A percentile compares a stretch with the other conserved stretches of the same genome.
These are phyloP conservation scores for Phytophthora podocarpi DNA, from an alignment of 352 stramenopile species.

Conservation along the genomic window DNA sequence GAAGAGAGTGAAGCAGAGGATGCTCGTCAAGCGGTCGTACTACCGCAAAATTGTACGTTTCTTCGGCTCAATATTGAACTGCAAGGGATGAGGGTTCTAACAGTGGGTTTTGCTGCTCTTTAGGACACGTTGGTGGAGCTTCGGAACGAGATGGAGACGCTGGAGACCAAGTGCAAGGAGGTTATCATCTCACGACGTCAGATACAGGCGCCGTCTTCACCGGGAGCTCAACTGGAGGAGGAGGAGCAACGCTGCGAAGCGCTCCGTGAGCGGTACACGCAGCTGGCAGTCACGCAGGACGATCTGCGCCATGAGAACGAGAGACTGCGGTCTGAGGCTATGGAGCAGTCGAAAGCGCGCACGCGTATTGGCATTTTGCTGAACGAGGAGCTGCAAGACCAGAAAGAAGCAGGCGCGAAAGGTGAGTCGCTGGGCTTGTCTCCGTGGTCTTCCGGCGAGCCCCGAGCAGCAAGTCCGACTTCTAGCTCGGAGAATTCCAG, in stretches of 20 bases:
- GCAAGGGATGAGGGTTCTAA: no score
- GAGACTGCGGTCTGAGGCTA: conserved; percentile 43
- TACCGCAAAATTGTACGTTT: conserved; percentile 75
- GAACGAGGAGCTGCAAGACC: conserved; percentile 59
- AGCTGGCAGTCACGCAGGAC: conserved; percentile 60
- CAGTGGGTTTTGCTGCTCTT: background rate
- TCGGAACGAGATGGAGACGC: conserved; percentile 46
- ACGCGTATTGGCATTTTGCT: conserved; percentile 64
- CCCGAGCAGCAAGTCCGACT: background rate
- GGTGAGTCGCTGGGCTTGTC: conserved; percentile 16
- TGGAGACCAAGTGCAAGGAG: conserved; percentile 54
- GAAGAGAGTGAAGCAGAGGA: conserved; percentile 71
- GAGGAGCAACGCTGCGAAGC: conserved; percentile 36
- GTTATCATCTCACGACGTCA: conserved; percentile 37
- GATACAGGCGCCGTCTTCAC: conserved; percentile 12
- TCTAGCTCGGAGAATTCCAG: background rate
- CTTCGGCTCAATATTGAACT: no score
- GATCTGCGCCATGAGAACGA: conserved; percentile 67
- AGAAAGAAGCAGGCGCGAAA: conserved; percentile 26
- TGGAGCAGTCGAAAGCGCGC: conserved; percentile 63
- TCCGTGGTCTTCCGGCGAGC: background rate
- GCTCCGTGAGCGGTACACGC: conserved; percentile 53
- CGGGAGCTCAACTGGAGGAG: background rate
- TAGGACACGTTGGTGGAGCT: conserved; percentile 69
- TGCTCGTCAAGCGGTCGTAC: conserved; percentile 74